These are phyloP conservation scores for Pluteus cervinus DNA, from an alignment of 768 basidiomycete species.

Conservation along the genomic window DNA sequence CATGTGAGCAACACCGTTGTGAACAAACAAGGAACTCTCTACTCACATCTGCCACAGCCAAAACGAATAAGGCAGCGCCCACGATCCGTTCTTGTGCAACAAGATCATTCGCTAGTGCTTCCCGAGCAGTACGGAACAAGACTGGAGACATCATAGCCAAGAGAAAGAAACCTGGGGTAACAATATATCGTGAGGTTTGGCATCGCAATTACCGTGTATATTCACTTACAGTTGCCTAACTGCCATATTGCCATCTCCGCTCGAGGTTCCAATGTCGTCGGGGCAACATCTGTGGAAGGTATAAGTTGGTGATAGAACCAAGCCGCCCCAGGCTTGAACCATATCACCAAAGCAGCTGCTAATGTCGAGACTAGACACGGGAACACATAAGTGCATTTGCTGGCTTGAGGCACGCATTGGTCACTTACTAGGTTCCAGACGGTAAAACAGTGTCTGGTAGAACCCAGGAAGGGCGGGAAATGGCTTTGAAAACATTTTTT, in stretches of 20 bases:
- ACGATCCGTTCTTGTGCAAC: conserved; percentile 66
- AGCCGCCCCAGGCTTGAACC: conserved; percentile 51
- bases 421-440: conserved; percentile 55
- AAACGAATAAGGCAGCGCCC: conserved; percentile 57
- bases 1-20: conserved; percentile 1
- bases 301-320: conserved; percentile 69
- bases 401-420: not conserved
- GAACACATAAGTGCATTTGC: not conserved
- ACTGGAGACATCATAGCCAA: conserved; percentile 51
- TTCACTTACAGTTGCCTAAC: conserved; percentile 52
- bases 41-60: conserved; percentile 58
- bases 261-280: conserved; percentile 36
- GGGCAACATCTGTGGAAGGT: conserved; percentile 32
- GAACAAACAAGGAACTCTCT: not conserved
- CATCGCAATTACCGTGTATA: too few species aligned
- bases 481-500: conserved; percentile 16
- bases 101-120: conserved; percentile 52
- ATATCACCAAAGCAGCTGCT: conserved; percentile 32
- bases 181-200: too few species aligned
- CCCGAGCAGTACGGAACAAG: conserved; percentile 63
- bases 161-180: conserved; percentile 28
- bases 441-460: conserved; percentile 57
- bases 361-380: conserved; percentile 28
- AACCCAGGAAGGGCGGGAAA: conserved; percentile 60
- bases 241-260: conserved; percentile 63